Evolutionary conservation across 192 early-diverging fungal species (phyloP).

Genomic region (Umbelopsis isabellina): DNA sequence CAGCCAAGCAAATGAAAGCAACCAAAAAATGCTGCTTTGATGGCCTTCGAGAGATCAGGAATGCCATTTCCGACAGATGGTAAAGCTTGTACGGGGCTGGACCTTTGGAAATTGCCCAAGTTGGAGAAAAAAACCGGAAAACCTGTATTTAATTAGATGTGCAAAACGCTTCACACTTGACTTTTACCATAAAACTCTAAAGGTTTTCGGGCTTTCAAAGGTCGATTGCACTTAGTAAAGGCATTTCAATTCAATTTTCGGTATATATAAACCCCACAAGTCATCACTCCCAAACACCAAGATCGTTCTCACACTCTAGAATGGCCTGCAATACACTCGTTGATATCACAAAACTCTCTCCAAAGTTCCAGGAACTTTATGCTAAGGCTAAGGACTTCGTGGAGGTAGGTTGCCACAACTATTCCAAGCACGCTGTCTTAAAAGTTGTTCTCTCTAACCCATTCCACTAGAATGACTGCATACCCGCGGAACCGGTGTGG

Average conservation of each 20-base stretch:
- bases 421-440: background rate
- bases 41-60: conserved; percentile 5
- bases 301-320: conserved; percentile 1
- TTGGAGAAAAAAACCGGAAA: too few relatives aligned
- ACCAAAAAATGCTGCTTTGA: conserved; percentile 1
- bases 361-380: conserved; percentile 57
- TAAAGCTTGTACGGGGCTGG: background rate
- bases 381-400: conserved; percentile 62
- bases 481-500: conserved; percentile 87
- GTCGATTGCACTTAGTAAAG: conserved; percentile 1
- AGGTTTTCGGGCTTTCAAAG: background rate
- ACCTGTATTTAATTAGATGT: too few relatives aligned
- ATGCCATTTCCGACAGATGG: background rate
- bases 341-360: conserved; percentile 45
- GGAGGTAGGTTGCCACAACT: conserved; percentile 44
- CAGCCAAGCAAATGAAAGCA: background rate
- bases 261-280: background rate
- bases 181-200: too few relatives aligned
- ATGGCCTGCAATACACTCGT: conserved; percentile 43
- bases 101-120: too few relatives aligned
- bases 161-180: too few relatives aligned
- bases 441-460: background rate
- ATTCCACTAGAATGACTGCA: conserved; percentile 77
- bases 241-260: background rate
- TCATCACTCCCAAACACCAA: background rate